Evolutionary conservation across 2,329 filamentous ascomycete species (phyloP).

Genomic region (Shiraia sp.): DNA sequence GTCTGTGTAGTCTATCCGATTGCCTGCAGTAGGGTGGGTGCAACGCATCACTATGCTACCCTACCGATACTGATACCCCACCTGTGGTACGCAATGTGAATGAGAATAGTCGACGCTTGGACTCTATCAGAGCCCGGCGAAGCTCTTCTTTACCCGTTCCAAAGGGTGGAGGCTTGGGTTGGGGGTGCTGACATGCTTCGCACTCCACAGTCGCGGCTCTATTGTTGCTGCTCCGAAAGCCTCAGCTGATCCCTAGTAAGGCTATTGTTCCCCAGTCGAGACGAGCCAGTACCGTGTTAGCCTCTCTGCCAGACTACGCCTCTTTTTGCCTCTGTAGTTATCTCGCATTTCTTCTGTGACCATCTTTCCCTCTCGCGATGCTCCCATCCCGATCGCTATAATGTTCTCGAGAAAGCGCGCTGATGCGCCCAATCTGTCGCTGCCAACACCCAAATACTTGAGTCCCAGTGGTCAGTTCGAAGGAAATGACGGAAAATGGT

Average conservation of each 20-base stretch:
- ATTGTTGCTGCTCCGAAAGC: constrained; percentile 13
- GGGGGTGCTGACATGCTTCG: constrained; percentile 13
- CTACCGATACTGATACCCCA: constrained; percentile 25
- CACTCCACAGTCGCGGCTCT: constrained; percentile 12
- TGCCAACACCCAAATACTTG: constrained; percentile 20
- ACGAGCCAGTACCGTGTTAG: constrained; percentile 15
- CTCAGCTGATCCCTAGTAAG: constrained; percentile 19
- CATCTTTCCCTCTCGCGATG: constrained; percentile 14
- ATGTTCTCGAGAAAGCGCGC: constrained; percentile 31
- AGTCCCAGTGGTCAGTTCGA: constrained; percentile 32
- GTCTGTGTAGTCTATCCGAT: constrained; percentile 13
- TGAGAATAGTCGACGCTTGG: constrained; percentile 20
- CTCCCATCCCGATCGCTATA: constrained; percentile 6
- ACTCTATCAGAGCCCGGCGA: constrained; percentile 4
- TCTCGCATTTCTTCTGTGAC: constrained; percentile 6
- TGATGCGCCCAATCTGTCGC: constrained; percentile 14
- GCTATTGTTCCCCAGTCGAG: constrained; percentile 17
- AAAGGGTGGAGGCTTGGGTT: neutral
- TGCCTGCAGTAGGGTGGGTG: constrained; percentile 9
- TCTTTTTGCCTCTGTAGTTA: constrained; percentile 18
- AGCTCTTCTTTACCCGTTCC: constrained; percentile 13
- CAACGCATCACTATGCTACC: constrained; percentile 12
- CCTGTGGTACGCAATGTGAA: constrained; percentile 24
- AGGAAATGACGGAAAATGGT: constrained; percentile 49
- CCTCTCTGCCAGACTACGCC: constrained; percentile 14